These are phyloP conservation scores for Xylaria bambusicola DNA, from an alignment of 495 filamentous ascomycete species.

Conservation along the genomic window DNA sequence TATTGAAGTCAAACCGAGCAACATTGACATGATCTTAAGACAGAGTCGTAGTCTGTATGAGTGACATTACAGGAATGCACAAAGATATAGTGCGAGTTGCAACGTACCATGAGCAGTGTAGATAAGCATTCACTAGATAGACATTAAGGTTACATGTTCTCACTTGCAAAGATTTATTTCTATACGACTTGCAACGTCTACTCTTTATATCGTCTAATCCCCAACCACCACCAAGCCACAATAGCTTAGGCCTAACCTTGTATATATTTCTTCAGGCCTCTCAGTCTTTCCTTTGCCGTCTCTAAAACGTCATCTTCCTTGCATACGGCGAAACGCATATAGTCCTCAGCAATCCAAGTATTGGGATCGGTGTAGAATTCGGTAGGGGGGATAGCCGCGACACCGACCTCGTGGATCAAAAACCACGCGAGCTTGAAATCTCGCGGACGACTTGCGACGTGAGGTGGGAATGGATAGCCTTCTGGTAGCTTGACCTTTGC, in stretches of 20 bases:
- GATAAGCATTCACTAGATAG: no score
- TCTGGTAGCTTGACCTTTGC: slow-evolving; percentile 77
- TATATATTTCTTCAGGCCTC: slow-evolving; percentile 83
- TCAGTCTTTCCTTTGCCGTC: slow-evolving; percentile 82
- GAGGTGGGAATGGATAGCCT: slow-evolving; percentile 82
- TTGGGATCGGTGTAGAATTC: slow-evolving; percentile 92
- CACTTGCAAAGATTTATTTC: not conserved
- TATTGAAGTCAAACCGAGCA: no score
- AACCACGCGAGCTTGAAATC: slow-evolving; percentile 97
- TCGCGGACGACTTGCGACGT: slow-evolving; percentile 79
- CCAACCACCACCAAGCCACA: not conserved
- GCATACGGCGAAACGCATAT: slow-evolving; percentile 93
- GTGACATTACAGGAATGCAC: no score
- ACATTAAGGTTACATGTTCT: no score
- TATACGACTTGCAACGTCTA: not conserved
- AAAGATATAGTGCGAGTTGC: no score
- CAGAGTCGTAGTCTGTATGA: no score
- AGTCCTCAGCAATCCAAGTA: slow-evolving; percentile 84
- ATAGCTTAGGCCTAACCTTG: not conserved
- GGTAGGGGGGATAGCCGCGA: slow-evolving; percentile 92
- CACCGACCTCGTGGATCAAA: slow-evolving; percentile 91
- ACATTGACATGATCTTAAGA: no score
- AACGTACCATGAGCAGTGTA: no score
- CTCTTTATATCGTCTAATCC: not conserved
- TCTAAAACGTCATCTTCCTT: slow-evolving; percentile 92